Evolutionary conservation across 2,329 filamentous ascomycete genomes (phyloP).

Genomic region (Colletotrichum paranaense): DNA sequence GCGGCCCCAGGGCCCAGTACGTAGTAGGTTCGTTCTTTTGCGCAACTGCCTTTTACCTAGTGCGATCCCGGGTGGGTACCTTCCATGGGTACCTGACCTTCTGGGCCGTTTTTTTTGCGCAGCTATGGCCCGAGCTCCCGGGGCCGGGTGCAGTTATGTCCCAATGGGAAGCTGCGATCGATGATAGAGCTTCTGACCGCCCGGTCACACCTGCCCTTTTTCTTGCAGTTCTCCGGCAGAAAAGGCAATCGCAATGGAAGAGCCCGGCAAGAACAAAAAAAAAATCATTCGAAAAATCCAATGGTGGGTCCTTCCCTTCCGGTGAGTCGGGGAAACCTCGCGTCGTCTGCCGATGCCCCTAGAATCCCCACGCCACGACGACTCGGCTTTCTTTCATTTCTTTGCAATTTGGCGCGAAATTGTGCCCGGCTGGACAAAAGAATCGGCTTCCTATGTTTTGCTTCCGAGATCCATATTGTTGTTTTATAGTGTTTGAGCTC

Average conservation of each 20-base stretch:
- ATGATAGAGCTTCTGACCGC: constrained; percentile 23
- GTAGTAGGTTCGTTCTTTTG: neutral
- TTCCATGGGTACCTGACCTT: neutral
- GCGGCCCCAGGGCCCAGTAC: neutral
- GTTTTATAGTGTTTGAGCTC: neutral
- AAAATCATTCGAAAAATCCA: neutral
- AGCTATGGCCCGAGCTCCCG: constrained; percentile 28
- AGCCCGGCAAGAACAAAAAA: neutral
- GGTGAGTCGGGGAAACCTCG: constrained; percentile 27
- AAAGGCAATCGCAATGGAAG: neutral
- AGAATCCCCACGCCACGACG: constrained; percentile 26
- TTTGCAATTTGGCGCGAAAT: constrained; percentile 3
- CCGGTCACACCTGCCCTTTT: neutral
- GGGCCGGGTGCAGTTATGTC: constrained; percentile 13
- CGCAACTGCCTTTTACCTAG: neutral
- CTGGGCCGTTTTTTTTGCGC: constrained; percentile 15
- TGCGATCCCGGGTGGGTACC: constrained; percentile 8
- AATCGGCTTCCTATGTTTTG: neutral
- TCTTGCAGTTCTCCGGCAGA: constrained; percentile 13
- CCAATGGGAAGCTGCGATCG: constrained; percentile 14
- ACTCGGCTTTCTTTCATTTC: constrained; percentile 6
- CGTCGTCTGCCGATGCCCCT: constrained; percentile 27
- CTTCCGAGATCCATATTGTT: neutral
- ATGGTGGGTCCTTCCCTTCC: constrained; percentile 10
- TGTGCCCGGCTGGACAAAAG: neutral